Evolutionary conservation across 2,329 filamentous ascomycete species (phyloP), one percentile per base, ranked within the genome.

Genomic region (Huntiella decipiens): DNA sequence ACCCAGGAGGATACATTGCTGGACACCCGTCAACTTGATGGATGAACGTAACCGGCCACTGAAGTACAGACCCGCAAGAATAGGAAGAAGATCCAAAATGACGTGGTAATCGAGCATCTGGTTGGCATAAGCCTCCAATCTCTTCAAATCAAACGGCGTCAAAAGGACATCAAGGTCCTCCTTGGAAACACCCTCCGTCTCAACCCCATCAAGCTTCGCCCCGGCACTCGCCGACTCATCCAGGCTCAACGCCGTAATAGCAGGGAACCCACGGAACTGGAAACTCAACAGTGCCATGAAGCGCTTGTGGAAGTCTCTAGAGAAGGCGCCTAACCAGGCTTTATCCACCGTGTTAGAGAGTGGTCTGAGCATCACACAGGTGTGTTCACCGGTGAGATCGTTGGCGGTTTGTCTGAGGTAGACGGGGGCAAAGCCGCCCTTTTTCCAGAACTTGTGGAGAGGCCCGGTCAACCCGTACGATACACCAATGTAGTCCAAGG

Each of bases 71-170:
- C 70, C 69, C 1, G 91, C 80, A 51, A 98, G 77, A 1, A 70
- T 73, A 0, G 91, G 91, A 47, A 98, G 70, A 56, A 98, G 74
- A 58, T 98, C 92, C 22, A 96, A 72, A 46, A 98, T 91, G 54
- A 95, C 87, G 57, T 95, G 92, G 66, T 96, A 94, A 62, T 98
- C 92, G 37, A 98, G 76, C 71, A 95, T 82, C 63, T 93, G 94
- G 63, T 92, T 93, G 12, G 91, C 84, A 56, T 98, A 98, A 38
- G 82, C 87, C 58, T 95, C 88, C 3, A 98, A 70, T 22, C 91
- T 79, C 66, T 96, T 96, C 51, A 95, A 73, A 60, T 98, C 91
- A 59, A 91, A 96, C 0, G 91, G 87, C 3, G 83, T 85, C 60
- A 98, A 73, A 2, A 79, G 61, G 12, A 68, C 66, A 56, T 95